phyloP scores from a whole-genome alignment of 78 protist genomes.

The Polysphondylium violaceum region DNA sequence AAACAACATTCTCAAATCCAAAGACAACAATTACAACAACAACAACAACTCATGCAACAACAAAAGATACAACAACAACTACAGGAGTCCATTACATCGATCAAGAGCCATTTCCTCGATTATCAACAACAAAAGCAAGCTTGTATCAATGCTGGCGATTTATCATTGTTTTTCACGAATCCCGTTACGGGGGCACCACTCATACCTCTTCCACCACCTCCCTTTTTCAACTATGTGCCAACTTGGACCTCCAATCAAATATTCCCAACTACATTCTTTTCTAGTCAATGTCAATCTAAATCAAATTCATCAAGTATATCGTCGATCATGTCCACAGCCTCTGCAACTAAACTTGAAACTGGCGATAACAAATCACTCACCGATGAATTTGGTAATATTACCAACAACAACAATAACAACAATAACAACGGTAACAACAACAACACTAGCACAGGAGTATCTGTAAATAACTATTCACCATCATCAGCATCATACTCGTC shows the following conservation, averaged over 20 bases:
- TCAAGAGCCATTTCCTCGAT: no score
- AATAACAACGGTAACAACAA: neutral
- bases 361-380: neutral
- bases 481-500: no score
- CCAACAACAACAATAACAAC: neutral
- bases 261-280: neutral
- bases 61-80: neutral
- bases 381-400: neutral
- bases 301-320: neutral
- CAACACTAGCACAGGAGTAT: neutral
- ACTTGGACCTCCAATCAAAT: no score
- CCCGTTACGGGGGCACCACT: neutral
- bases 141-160: neutral
- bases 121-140: neutral
- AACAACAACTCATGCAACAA: neutral
- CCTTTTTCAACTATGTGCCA: no score
- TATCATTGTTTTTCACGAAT: neutral
- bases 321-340: neutral
- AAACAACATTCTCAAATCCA: neutral
- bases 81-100: neutral
- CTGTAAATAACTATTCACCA: no score
- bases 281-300: neutral
- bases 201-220: neutral
- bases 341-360: neutral
- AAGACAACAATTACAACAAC: neutral